Evolutionary conservation across 441 rosid species (phyloP).

Genomic region (Populus hybrid): DNA sequence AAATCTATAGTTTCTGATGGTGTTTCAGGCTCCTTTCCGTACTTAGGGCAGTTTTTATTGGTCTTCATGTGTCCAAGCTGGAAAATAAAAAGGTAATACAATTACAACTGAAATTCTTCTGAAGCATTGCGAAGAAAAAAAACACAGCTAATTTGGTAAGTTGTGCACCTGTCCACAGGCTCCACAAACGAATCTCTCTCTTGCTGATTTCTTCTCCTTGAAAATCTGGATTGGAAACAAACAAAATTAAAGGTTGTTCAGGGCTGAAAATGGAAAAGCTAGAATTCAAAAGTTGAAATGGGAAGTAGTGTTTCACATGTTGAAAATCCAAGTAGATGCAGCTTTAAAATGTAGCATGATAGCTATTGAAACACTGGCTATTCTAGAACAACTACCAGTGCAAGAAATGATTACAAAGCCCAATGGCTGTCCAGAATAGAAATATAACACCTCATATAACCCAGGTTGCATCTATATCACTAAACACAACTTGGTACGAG

Average conservation of each 20-base stretch:
- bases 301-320: not conserved
- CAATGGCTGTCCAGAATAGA: not conserved
- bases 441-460: not conserved
- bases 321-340: not conserved
- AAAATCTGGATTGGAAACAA: conserved; percentile 42
- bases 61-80: conserved; percentile 99
- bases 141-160: conserved; percentile 14
- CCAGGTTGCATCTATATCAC: not conserved
- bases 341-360: not conserved
- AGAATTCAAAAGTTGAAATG: not conserved
- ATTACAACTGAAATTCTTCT: conserved; percentile 13
- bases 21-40: conserved; percentile 77
- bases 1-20: conserved; percentile 48
- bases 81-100: conserved; percentile 21
- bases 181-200: conserved; percentile 93
- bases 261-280: not conserved
- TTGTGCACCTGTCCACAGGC: conserved; percentile 91
- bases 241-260: conserved; percentile 14
- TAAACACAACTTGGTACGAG: not conserved
- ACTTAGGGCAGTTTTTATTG: conserved; percentile 94
- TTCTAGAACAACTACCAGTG: not conserved
- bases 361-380: not conserved
- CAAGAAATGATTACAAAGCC: not conserved
- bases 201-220: conserved; percentile 92
- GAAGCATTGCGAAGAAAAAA: conserved; percentile 3